Evolutionary conservation across 768 basidiomycete genomes (phyloP).

Genomic region (Boletus subcaerulescens): DNA sequence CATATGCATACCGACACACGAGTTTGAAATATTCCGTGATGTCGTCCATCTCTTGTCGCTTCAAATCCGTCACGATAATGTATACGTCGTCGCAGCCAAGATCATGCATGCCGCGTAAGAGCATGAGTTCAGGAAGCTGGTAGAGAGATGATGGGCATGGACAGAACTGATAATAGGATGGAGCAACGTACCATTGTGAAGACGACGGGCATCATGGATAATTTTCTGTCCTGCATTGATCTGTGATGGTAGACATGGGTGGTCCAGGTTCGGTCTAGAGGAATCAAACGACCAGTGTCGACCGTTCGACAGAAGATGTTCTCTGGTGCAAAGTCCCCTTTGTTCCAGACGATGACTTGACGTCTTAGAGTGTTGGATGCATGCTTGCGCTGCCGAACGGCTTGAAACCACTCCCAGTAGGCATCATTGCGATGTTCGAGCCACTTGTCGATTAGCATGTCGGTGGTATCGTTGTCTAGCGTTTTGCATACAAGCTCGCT

Average conservation of each 20-base stretch:
- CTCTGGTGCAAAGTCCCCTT: conserved; percentile 75
- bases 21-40: conserved; percentile 77
- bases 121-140: conserved; percentile 76
- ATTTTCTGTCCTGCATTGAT: conserved; percentile 67
- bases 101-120: conserved; percentile 79
- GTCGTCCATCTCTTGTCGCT: conserved; percentile 78
- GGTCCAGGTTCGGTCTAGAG: conserved; percentile 78
- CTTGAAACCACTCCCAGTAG: conserved; percentile 75
- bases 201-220: conserved; percentile 77
- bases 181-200: conserved; percentile 64
- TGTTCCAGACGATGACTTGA: conserved; percentile 49
- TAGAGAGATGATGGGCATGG: conserved; percentile 3
- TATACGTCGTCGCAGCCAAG: conserved; percentile 74
- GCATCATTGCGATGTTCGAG: conserved; percentile 74
- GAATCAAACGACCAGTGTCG: conserved; percentile 74
- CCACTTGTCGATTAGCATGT: conserved; percentile 82
- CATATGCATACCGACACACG: conserved; percentile 63
- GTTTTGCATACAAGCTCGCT: conserved; percentile 78
- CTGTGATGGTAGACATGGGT: conserved; percentile 79
- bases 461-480: conserved; percentile 71
- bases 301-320: conserved; percentile 79
- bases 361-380: conserved; percentile 50
- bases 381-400: conserved; percentile 64
- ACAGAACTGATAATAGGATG: not conserved
- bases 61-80: conserved; percentile 77